Conservation (phyloP, 1,284 basidiomycete species). For the Pholiota adiposa region DNA sequence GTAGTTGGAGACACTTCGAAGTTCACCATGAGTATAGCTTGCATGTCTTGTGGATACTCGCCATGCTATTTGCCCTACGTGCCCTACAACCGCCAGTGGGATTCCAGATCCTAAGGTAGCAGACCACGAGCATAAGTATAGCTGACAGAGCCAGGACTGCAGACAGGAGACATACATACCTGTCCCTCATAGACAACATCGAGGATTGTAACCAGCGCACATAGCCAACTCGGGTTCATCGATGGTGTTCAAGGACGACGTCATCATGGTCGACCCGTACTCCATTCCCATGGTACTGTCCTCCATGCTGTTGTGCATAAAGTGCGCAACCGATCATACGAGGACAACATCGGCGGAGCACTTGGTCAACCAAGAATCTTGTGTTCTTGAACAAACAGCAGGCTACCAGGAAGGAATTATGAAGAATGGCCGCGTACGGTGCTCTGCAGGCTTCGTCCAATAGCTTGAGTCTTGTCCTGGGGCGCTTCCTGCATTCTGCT, state of each 20-base stretch:
- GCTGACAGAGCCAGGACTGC: background rate
- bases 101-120: too few relatives aligned
- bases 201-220: background rate
- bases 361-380: conserved; percentile 4
- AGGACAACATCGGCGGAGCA: conserved; percentile 17
- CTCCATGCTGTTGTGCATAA: background rate
- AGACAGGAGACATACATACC: background rate
- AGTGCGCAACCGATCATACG: background rate
- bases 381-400: background rate
- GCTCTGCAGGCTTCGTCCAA: too few relatives aligned
- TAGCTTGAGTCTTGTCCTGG: too few relatives aligned
- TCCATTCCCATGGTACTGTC: too few relatives aligned
- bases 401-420: background rate
- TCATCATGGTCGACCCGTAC: too few relatives aligned
- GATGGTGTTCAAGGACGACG: too few relatives aligned
- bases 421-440: too few relatives aligned
- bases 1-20: background rate
- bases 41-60: too few relatives aligned
- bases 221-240: too few relatives aligned
- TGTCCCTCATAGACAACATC: background rate
- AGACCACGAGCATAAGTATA: background rate
- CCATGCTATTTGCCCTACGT: too few relatives aligned
- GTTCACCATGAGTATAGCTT: background rate
- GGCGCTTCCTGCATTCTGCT: too few relatives aligned
- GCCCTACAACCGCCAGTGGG: too few relatives aligned